Evolutionary conservation across 257 asterid species (phyloP).

Genomic region (Echium plantagineum): DNA sequence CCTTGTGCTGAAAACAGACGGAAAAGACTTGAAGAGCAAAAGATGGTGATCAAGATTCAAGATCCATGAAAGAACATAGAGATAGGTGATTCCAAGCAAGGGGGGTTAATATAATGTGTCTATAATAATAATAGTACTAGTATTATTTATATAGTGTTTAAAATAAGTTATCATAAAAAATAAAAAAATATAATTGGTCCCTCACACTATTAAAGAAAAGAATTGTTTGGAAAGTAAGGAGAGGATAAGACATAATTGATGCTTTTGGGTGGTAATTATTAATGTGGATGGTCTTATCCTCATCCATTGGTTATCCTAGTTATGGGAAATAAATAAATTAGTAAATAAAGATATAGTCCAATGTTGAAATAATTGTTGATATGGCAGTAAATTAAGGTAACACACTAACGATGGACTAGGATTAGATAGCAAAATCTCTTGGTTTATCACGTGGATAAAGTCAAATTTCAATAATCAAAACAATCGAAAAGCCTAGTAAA

Average conservation of each 20-base stretch:
- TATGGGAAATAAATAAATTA: slow-evolving; percentile 5
- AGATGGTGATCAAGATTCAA: background rate
- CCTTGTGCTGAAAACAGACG: too few relatives aligned
- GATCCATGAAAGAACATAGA: background rate
- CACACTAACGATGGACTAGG: too few relatives aligned
- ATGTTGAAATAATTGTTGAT: too few relatives aligned
- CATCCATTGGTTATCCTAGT: slow-evolving; percentile 34
- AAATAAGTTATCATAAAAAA: slow-evolving; percentile 2
- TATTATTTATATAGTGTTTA: background rate
- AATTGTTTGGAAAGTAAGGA: slow-evolving; percentile 16
- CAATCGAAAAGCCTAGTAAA: too few relatives aligned
- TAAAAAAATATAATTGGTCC: slow-evolving; percentile 8
- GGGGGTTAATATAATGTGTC: slow-evolving; percentile 14
- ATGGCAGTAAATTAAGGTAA: too few relatives aligned
- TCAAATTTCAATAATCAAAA: too few relatives aligned
- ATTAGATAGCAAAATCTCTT: too few relatives aligned
- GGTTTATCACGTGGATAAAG: too few relatives aligned
- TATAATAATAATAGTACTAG: slow-evolving; percentile 13
- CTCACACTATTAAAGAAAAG: slow-evolving; percentile 15
- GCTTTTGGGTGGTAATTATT: slow-evolving; percentile 6
- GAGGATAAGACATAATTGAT: slow-evolving; percentile 26
- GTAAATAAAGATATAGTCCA: background rate
- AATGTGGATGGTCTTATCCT: slow-evolving; percentile 61
- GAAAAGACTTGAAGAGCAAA: background rate
- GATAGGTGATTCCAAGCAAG: background rate